Evolutionary conservation across 345 rosid genomes (phyloP), one percentile per base, ranked within the genome.

Genomic region (Pseudoturritis turrita): DNA sequence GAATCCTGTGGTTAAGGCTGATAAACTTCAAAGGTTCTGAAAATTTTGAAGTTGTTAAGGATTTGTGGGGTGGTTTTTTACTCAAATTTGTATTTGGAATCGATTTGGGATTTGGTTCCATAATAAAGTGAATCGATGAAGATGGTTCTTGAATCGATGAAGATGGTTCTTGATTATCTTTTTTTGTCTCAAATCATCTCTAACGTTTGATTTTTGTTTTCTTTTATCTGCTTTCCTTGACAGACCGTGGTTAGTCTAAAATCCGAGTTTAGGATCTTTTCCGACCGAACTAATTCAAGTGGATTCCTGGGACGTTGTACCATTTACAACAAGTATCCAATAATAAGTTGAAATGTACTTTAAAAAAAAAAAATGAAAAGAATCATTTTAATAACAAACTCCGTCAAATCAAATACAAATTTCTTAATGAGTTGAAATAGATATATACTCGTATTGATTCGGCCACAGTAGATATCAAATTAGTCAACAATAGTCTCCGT

Each of bases 1-100:
- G 0, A 80, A 80, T 68, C 83, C 83, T 18, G 62, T 76, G 18
- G 45, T 80, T 6, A 76, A 71, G 65, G 80, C 82, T 15, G 74
- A 76, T 55, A 79, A 79, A 35, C 44, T 79, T 29, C 61, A 71
- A 45, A 79, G 80, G 72, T 61, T 78, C 65, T 78, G 72, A 73
- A n/a, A 11, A 29, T 60, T 39, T 2, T 10, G 21, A 7, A 15
- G 23, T 23, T 46, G 10, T 22, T n/a, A n/a, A n/a, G n/a, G n/a
- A n/a, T n/a, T n/a, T n/a, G n/a, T n/a, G n/a, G n/a, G n/a, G n/a
- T n/a, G n/a, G 3, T 25, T 6, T 33, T 22, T 47, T 36, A 35
- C 50, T 53, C 41, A 2, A 3, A 33, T 33, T 46, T 73, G 44
- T 73, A 47, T 55, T 65, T 45, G 23, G 23, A 63, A 72, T 26